Base-by-base conservation (phyloP, 2,329 filamentous ascomycete species). In the Lachnellula subtilissima region DNA sequence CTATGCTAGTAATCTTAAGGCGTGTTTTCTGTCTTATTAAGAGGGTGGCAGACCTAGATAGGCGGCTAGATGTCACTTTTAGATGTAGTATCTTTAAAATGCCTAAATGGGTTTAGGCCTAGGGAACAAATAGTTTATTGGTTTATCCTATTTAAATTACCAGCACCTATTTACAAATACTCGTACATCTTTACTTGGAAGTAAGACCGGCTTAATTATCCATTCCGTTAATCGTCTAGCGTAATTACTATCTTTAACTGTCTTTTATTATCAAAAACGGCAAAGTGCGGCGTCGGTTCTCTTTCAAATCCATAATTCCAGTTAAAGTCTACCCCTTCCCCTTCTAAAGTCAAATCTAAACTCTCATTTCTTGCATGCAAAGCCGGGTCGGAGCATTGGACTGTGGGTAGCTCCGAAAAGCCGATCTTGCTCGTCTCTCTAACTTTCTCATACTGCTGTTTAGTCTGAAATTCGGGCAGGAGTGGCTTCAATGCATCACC, bases 401-500 rank as follows among this genome's bases (percentile, higher is more conserved):
- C 37, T 23, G 9, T 5, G 17, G 52, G 54, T 14, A 61, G 37
- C 5, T 17, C 3, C 6, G 50, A 25, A 5, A 61, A 22, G 7
- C 22, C 14, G 7, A 43, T 11, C 1, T 19, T 11, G 50, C 43
- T 61, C 58, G 43, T 51, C 62, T 17, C 61, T 54, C 36, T 62
- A 64, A 58, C 46, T 7, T 58, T 8, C 49, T 74, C 75, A 15
- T 70, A 71, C 50, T 75, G 78, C 64, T 84, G 82, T 5, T 67
- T 56, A 2, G 65, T 67, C 53, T 79, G 75, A 32, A 73, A 74
- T 5, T 67, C 61, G 2, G 75, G 74, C 6, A 80, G 62, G 5
- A 85, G 70, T 2, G 78, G 80, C 46, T 66, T 67, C 1, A 53
- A 55, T 0, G 73, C 71, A 43, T 83, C 74, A 2, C 69, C 66